Percentiles rank a stretch among this genome's conserved stretches.
phyloP scores from a whole-genome alignment of 2,329 filamentous ascomycete species.

The Colletotrichum graminicola region DNA sequence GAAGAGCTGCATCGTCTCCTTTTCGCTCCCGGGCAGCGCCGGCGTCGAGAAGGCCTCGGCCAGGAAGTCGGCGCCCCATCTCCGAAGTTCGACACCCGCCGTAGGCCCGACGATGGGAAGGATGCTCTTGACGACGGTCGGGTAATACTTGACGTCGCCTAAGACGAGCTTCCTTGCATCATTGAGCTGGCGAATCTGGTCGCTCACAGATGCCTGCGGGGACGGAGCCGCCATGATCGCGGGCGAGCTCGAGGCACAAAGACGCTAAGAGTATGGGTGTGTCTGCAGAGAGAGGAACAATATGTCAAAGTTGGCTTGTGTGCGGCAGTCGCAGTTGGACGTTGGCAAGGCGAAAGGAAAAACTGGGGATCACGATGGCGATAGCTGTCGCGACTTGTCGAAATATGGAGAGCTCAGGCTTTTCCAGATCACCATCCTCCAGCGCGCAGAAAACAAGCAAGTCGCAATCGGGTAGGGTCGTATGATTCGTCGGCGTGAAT shows the following conservation, averaged over 20 bases:
- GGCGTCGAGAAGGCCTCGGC: constrained; percentile 96
- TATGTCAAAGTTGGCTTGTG: constrained; percentile 1
- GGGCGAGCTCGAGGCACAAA: constrained; percentile 2
- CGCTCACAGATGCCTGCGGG: constrained; percentile 68
- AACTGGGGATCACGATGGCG: constrained; percentile 26
- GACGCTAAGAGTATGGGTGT: constrained; percentile 12
- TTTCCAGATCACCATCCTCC: constrained; percentile 41
- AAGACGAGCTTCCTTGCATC: constrained; percentile 91
- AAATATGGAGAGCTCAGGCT: constrained; percentile 41
- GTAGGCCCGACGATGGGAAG: constrained; percentile 88
- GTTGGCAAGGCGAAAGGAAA: neutral
- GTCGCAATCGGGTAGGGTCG: constrained; percentile 12
- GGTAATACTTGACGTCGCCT: constrained; percentile 87
- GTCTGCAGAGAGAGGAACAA: neutral
- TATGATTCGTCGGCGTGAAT: neutral
- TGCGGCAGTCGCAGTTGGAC: neutral
- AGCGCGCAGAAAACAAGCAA: constrained; percentile 24
- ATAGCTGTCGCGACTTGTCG: constrained; percentile 42
- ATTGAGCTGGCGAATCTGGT: constrained; percentile 89
- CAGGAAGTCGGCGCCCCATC: constrained; percentile 97
- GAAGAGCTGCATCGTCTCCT: constrained; percentile 81
- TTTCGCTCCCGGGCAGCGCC: constrained; percentile 80
- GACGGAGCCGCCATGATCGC: constrained; percentile 64
- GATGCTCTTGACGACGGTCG: constrained; percentile 90
- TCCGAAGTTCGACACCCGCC: constrained; percentile 82